Evolutionary conservation across 192 early-diverging fungal species (phyloP).

Genomic region (Allomyces javanicus): DNA sequence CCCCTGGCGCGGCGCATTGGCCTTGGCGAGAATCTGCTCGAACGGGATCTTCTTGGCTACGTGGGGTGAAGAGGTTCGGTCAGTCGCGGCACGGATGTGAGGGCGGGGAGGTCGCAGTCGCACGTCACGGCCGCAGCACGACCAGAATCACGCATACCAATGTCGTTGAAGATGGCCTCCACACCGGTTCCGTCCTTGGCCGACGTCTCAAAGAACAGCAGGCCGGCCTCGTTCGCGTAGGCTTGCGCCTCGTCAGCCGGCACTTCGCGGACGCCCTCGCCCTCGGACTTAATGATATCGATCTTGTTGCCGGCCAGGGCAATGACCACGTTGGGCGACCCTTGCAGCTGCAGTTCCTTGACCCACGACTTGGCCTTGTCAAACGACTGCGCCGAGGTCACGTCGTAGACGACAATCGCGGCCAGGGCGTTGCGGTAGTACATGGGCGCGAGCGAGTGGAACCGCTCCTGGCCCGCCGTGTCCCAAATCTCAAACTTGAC

Average conservation of each 20-base stretch:
- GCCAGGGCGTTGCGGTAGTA: constrained; percentile 53
- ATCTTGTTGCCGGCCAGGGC: constrained; percentile 49
- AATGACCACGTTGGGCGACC: constrained; percentile 51
- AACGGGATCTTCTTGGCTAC: constrained; percentile 24
- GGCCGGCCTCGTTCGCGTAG: constrained; percentile 39
- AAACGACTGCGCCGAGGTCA: constrained; percentile 48
- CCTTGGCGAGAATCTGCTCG: constrained; percentile 17
- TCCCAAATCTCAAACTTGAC: constrained; percentile 91
- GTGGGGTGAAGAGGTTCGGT: no score
- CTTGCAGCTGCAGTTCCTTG: constrained; percentile 50
- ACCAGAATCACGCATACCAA: neutral
- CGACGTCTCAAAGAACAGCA: constrained; percentile 47
- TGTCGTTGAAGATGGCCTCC: constrained; percentile 33
- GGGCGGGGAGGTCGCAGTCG: neutral
- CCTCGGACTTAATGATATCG: constrained; percentile 17
- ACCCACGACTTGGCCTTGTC: constrained; percentile 56
- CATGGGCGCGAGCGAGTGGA: constrained; percentile 51
- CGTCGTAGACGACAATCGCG: constrained; percentile 53
- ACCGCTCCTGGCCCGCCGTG: constrained; percentile 52
- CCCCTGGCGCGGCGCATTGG: neutral
- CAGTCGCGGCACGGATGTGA: no score
- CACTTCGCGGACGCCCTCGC: neutral
- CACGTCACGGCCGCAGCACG: neutral
- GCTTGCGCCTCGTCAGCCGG: constrained; percentile 22
- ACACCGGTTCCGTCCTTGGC: constrained; percentile 45